Evolutionary conservation across 1,284 basidiomycete genomes (phyloP).

Genomic region (Malassezia globosa): DNA sequence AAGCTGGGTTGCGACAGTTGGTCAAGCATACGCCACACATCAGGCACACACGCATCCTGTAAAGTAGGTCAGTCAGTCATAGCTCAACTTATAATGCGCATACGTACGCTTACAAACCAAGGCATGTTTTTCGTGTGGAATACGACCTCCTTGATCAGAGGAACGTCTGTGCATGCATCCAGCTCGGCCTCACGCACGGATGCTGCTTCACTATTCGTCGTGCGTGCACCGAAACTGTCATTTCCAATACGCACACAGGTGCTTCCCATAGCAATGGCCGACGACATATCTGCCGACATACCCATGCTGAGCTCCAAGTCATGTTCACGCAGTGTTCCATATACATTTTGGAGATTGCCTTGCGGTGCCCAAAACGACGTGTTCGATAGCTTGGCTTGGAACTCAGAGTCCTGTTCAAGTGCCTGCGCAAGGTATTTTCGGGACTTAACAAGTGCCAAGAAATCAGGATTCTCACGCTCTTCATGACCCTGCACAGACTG

Average conservation of each 20-base stretch:
- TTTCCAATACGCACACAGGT: constrained; percentile 84
- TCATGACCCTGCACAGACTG: constrained; percentile 5
- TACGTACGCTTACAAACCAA: constrained; percentile 40
- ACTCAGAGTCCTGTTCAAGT: constrained; percentile 16
- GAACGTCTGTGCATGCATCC: constrained; percentile 5
- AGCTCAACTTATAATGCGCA: too few species aligned
- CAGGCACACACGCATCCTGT: constrained; percentile 20
- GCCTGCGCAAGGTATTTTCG: constrained; percentile 55
- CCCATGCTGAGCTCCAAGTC: constrained; percentile 82
- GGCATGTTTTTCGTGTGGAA: constrained; percentile 46
- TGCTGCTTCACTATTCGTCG: constrained; percentile 7
- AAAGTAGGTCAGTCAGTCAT: neutral
- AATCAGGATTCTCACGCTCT: constrained; percentile 66
- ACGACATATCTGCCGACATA: constrained; percentile 90
- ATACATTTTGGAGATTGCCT: constrained; percentile 14
- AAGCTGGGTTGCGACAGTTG: constrained; percentile 52
- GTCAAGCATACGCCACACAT: constrained; percentile 47
- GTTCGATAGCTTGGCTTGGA: neutral
- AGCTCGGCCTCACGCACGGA: constrained; percentile 9
- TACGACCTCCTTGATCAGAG: constrained; percentile 35
- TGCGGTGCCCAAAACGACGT: constrained; percentile 8
- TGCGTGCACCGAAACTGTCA: constrained; percentile 65
- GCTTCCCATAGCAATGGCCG: constrained; percentile 70
- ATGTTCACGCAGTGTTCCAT: constrained; percentile 26
- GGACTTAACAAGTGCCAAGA: constrained; percentile 59